These are phyloP conservation scores for Fagopyrum tataricum DNA, from an alignment of 148 eudicot species.

Conservation along the genomic window DNA sequence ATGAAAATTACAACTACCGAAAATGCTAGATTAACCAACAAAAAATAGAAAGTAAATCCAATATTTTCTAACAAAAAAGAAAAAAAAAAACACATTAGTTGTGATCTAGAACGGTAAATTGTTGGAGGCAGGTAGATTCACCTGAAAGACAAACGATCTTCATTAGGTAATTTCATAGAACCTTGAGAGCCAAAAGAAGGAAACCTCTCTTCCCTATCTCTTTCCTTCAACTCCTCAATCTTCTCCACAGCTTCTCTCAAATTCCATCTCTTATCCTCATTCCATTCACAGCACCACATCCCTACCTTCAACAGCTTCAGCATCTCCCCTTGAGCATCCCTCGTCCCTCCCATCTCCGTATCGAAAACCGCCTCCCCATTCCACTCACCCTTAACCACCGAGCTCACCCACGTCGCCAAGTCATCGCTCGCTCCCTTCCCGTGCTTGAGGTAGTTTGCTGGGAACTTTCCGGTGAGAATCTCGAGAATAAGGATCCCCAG, in stretches of 20 bases:
- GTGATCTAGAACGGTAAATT: too few species aligned
- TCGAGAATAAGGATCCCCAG: slow-evolving; percentile 81
- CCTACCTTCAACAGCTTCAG: slow-evolving; percentile 71
- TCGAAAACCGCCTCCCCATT: slow-evolving; percentile 62
- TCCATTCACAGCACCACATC: slow-evolving; percentile 72
- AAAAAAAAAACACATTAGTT: too few species aligned
- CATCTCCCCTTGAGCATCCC: slow-evolving; percentile 61
- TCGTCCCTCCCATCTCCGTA: slow-evolving; percentile 47
- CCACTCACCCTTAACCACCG: slow-evolving; percentile 73
- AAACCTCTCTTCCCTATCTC: slow-evolving; percentile 33
- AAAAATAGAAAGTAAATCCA: neutral
- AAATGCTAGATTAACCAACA: neutral
- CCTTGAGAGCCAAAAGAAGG: slow-evolving; percentile 27
- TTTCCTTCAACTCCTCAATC: slow-evolving; percentile 67
- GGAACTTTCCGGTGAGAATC: slow-evolving; percentile 66
- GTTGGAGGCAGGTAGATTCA: neutral
- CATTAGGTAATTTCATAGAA: neutral
- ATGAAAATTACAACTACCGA: neutral
- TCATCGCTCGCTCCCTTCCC: slow-evolving; percentile 56
- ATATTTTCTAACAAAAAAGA: too few species aligned
- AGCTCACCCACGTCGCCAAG: slow-evolving; percentile 66
- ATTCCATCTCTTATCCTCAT: slow-evolving; percentile 61
- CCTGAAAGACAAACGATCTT: slow-evolving; percentile 16
- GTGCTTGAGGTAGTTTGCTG: slow-evolving; percentile 57
- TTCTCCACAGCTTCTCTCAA: slow-evolving; percentile 49